Evolutionary conservation across 1,284 basidiomycete genomes (phyloP), one percentile per base, ranked within the genome.

Genomic region (Cutaneotrichosporon dermatis): DNA sequence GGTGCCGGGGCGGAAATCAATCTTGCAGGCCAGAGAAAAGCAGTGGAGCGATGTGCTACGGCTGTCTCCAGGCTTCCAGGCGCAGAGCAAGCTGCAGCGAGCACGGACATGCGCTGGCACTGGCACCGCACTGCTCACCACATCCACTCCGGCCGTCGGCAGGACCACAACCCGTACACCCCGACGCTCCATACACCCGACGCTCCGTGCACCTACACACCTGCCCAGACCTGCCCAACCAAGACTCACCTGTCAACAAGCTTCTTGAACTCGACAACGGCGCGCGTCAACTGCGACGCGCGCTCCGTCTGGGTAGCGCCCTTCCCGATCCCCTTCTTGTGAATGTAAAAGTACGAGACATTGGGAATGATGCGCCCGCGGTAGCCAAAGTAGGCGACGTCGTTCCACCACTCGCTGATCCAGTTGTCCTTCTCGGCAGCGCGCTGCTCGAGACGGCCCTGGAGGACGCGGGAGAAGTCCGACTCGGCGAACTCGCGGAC

Each of bases 401-500:
- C 91, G 78, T 98, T 96, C 95, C 95, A 99, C 95, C 95, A 99
- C 59, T 96, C 92, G 57, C 84, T 83, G 39, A 99, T 83, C 95
- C 95, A 99, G 80, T 83, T 94, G 67, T 85, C 84, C 60, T 76
- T 78, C 46, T 74, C 73, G 35, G 66, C 62, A 0, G 91, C 90
- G 4, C 93, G 84, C 35, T 83, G 82, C 71, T 91, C 81, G 43
- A 98, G 82, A 4, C 95, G 82, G 58, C 81, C 77, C 79, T 98
- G 94, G n/a, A 98, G 83, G 60, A 86, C 84, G 45, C 83, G 82
- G 7, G 87, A 85, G 58, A 86, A 83, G 0, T 86, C 84, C 0
- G 88, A 89, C 16, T 81, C 72, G 34, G 89, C 79, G 74, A 98
- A 98, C 3, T 82, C 80, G 16, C 86, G 79, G 8, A 93, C 88